Conservation (phyloP, 176 grass and related monocot genomes). For the Rhynchospora breviuscula region DNA sequence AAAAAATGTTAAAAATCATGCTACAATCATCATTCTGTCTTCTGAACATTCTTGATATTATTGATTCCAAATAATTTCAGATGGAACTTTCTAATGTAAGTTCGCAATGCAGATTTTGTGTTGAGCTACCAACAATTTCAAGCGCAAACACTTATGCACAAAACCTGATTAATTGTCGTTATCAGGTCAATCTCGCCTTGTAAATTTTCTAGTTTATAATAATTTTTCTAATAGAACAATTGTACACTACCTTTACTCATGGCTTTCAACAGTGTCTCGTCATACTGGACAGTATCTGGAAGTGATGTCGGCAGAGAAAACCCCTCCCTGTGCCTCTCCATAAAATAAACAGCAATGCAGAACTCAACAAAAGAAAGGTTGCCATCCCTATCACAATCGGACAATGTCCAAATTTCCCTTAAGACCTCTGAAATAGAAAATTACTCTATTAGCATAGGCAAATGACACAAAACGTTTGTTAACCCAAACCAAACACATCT, state of each 20-base stretch:
- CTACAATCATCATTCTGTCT: too few species aligned
- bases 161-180: too few species aligned
- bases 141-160: neutral
- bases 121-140: neutral
- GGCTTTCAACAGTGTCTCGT: slow-evolving; percentile 2
- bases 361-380: slow-evolving; percentile 25
- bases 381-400: slow-evolving; percentile 21
- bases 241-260: neutral
- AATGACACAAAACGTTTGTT: neutral
- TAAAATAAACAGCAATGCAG: slow-evolving; percentile 29
- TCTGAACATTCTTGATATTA: too few species aligned
- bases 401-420: slow-evolving; percentile 21
- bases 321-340: slow-evolving; percentile 16
- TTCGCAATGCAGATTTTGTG: neutral
- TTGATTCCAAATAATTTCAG: too few species aligned
- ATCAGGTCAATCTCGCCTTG: too few species aligned
- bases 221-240: neutral
- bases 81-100: neutral
- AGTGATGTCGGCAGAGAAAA: slow-evolving; percentile 2
- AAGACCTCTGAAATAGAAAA: neutral
- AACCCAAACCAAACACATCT: neutral
- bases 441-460: neutral
- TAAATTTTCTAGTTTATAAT: too few species aligned
- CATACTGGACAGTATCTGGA: slow-evolving; percentile 6
- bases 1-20: neutral